Evolutionary conservation across 2,329 filamentous ascomycete genomes (phyloP).

Genomic region (Macrophomina pseudophaseolina): DNA sequence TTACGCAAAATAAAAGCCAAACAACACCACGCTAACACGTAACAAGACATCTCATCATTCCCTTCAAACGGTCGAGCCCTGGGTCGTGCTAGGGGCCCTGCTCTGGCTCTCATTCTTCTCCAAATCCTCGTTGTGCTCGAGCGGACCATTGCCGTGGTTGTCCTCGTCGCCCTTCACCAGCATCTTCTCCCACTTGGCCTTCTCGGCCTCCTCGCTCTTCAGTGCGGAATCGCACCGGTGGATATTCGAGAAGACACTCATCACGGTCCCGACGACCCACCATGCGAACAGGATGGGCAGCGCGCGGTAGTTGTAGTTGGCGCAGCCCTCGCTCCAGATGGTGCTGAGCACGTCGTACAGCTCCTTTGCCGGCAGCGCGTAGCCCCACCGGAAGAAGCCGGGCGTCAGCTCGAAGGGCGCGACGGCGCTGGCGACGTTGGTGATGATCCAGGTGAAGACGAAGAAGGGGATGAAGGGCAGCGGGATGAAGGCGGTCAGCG

Average conservation of each 20-base stretch:
- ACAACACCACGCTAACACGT: not conserved
- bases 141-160: not conserved
- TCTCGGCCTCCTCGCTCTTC: constrained; percentile 6
- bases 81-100: constrained; percentile 6
- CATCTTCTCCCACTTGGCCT: constrained; percentile 20
- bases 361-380: constrained; percentile 46
- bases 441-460: constrained; percentile 49
- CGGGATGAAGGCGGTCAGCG: constrained; percentile 47
- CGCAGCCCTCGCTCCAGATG: constrained; percentile 51
- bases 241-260: constrained; percentile 3
- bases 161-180: constrained; percentile 14
- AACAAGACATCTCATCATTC: not conserved
- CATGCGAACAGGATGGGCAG: constrained; percentile 52
- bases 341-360: constrained; percentile 46
- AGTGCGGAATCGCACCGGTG: constrained; percentile 11
- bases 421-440: constrained; percentile 48
- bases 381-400: constrained; percentile 46
- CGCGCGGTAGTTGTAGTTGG: constrained; percentile 46
- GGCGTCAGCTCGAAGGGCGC: constrained; percentile 48
- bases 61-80: not conserved
- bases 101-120: constrained; percentile 11
- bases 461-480: constrained; percentile 48
- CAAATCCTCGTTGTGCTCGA: not conserved
- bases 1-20: not conserved
- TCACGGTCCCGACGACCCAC: constrained; percentile 37